A percentile compares a stretch with the other conserved stretches of the same genome.
Conservation (phyloP, 2,329 filamentous ascomycete species). For the Aspergillus vadensis region DNA sequence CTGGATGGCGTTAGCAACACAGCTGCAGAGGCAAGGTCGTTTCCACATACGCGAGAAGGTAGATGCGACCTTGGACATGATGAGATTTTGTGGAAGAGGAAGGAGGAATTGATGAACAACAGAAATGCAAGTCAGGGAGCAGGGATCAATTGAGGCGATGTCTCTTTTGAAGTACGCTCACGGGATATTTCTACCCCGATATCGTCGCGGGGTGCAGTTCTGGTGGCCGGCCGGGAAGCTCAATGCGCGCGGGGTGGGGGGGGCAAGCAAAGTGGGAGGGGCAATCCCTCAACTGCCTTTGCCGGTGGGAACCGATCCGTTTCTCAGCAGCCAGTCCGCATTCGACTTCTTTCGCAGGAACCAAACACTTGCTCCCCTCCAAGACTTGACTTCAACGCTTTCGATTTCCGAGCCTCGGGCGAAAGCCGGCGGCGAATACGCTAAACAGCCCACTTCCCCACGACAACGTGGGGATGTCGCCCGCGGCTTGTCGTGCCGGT, state of each 20-base stretch:
- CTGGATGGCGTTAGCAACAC: constrained; percentile 36
- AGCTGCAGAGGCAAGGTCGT: neutral
- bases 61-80: constrained; percentile 40
- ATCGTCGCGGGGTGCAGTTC: constrained; percentile 3
- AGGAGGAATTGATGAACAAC: neutral
- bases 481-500: constrained; percentile 6
- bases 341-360: no score
- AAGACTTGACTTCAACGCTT: neutral
- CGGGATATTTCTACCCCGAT: constrained; percentile 32
- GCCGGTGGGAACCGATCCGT: neutral
- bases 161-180: neutral
- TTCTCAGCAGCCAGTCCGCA: neutral
- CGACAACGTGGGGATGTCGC: constrained; percentile 21
- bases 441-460: constrained; percentile 18
- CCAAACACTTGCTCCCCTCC: neutral
- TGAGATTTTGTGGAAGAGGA: neutral
- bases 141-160: neutral
- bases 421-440: constrained; percentile 4
- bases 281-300: neutral
- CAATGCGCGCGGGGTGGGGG: constrained; percentile 1
- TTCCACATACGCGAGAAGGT: constrained; percentile 38
- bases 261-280: neutral
- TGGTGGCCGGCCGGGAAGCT: constrained; percentile 1
- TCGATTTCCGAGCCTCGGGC: constrained; percentile 12
- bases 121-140: neutral